Conservation (phyloP, 2,329 filamentous ascomycete genomes). For the Ilyonectria sp. region DNA sequence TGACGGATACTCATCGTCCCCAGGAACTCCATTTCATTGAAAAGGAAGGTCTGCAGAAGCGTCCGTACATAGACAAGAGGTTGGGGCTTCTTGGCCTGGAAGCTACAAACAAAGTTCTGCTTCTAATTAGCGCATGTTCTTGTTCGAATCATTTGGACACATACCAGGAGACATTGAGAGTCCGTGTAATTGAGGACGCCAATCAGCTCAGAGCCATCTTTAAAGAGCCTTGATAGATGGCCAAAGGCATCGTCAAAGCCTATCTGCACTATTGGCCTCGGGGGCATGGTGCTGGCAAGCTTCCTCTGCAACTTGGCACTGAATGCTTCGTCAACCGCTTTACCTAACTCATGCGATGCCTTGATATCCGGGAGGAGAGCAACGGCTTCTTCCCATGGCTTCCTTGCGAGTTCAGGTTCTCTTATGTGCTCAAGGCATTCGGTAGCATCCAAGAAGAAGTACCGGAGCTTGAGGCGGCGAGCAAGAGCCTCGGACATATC, state of each 20-base stretch:
- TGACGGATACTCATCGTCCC: conserved; percentile 79
- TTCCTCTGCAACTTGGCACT: conserved; percentile 92
- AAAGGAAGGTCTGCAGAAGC: conserved; percentile 82
- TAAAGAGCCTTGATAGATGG: conserved; percentile 79
- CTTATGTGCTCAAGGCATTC: conserved; percentile 63
- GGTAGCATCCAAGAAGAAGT: conserved; percentile 71
- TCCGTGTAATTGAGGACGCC: conserved; percentile 78
- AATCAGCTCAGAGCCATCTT: conserved; percentile 79
- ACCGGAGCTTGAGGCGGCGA: conserved; percentile 76
- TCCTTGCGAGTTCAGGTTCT: conserved; percentile 62
- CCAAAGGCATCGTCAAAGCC: conserved; percentile 79
- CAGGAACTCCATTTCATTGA: conserved; percentile 79
- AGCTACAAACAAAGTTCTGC: conserved; percentile 80
- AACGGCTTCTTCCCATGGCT: conserved; percentile 67
- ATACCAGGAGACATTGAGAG: conserved; percentile 78
- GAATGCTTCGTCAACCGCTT: conserved; percentile 82
- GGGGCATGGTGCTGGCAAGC: conserved; percentile 93
- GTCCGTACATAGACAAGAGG: conserved; percentile 88
- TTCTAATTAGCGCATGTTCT: conserved; percentile 6
- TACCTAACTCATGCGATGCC: conserved; percentile 73
- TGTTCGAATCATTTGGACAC: conserved; percentile 38
- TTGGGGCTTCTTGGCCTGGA: conserved; percentile 85
- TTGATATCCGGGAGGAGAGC: conserved; percentile 69
- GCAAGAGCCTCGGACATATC: conserved; percentile 70
- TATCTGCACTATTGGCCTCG: conserved; percentile 87